phyloP scores from a whole-genome alignment of 2,329 filamentous ascomycete species.

The Cucurbitaria berberidis region DNA sequence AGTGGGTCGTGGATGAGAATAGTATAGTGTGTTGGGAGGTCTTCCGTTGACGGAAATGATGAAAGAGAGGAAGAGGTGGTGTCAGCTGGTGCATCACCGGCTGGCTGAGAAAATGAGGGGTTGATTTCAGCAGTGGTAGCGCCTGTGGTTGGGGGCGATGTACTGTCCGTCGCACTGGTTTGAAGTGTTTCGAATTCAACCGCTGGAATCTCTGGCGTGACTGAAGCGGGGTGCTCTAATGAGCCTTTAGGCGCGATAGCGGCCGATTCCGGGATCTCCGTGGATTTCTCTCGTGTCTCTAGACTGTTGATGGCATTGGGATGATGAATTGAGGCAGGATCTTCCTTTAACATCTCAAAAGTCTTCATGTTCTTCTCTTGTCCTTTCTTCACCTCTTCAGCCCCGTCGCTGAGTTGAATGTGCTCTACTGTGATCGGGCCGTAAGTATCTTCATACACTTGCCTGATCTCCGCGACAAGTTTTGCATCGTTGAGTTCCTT shows the following conservation, averaged over 20 bases:
- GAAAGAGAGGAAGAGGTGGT: background rate
- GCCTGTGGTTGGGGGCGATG: background rate
- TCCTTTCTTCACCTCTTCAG: background rate
- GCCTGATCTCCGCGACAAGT: conserved; percentile 33
- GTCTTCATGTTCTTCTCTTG: conserved; percentile 1
- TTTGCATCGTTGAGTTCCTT: conserved; percentile 23
- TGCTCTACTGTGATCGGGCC: conserved; percentile 33
- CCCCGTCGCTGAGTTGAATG: conserved; percentile 15
- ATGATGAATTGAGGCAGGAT: background rate
- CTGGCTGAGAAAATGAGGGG: background rate
- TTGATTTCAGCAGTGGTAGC: background rate
- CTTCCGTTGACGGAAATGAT: too few species aligned
- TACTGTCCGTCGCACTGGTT: background rate
- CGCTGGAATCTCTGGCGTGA: background rate
- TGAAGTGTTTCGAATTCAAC: background rate
- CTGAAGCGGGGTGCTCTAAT: background rate
- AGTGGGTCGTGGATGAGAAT: conserved; percentile 37
- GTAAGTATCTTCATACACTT: conserved; percentile 37
- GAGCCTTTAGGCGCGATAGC: background rate
- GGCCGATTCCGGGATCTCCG: background rate
- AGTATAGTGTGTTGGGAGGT: conserved; percentile 25
- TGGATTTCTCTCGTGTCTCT: background rate
- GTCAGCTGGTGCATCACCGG: background rate
- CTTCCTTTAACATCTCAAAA: conserved; percentile 24
- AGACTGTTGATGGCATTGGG: background rate